Base-by-base conservation (phyloP, 192 early-diverging fungal genomes). In the Chytriomyces sp. region DNA sequence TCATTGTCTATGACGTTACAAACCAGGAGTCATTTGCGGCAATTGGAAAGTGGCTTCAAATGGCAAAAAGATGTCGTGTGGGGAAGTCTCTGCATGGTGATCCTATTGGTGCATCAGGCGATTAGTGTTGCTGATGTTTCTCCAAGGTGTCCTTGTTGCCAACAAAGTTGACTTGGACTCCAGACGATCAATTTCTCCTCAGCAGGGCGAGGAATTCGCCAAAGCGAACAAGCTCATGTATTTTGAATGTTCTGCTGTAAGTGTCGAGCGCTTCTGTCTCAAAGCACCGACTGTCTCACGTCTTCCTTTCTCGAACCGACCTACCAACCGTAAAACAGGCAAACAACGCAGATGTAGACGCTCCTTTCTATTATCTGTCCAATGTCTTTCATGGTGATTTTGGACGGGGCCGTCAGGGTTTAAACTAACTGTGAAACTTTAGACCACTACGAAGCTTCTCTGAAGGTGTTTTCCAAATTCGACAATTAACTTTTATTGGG, bases 181-280 rank as follows among this genome's bases (percentile, higher is more conserved):
- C 10, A 69, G 81, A 49, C 54, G 85, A 4, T 73, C 59, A 14
- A 58, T 86, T n/a, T 69, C 66, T 5, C 52, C 74, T 19, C 28
- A 75, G 26, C 74, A 86, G 58, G 85, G 77, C 7, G 75, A 81
- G 66, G 82, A 84, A 41, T 73, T 82, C 36, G 85, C 85, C 8
- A 76, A 75, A 56, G 52, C 38, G 8, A 32, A 76, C 28, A 70
- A 68, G 36, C 33, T 86, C 30, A 58, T 60, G 4, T 86, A 84
- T 60, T 84, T 86, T 64, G 85, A 86, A 58, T 70, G 67, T 31
- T 82, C 80, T 3, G 80, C 82, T n/a, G 81, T 86, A 38, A 70
- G 75, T 34, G 31, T 17, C n/a, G 31, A 31, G 25, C 30, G 17
- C n/a, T 31, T 30, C n/a, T n/a, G n/a, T n/a, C n/a, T n/a, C n/a